Evolutionary conservation across 2,329 filamentous ascomycete genomes (phyloP).

Genomic region (Claviceps capensis): DNA sequence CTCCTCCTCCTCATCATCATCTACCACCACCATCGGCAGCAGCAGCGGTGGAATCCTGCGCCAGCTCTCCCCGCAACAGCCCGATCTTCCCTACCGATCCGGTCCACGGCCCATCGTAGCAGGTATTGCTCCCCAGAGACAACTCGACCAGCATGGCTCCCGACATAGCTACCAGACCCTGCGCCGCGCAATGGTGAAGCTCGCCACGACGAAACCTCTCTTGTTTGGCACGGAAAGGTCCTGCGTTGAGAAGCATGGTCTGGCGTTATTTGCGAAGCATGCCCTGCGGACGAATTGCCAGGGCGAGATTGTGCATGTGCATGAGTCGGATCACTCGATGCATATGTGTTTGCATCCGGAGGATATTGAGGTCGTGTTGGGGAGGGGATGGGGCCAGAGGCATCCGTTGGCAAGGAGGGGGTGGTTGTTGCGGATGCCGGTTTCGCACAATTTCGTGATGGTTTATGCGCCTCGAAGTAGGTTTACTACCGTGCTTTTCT

Average conservation of each 20-base stretch:
- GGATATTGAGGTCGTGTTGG: constrained; percentile 58
- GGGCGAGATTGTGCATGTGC: constrained; percentile 74
- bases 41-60: constrained; percentile 38
- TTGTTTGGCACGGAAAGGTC: constrained; percentile 50
- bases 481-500: constrained; percentile 5
- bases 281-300: constrained; percentile 58
- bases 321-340: constrained; percentile 61
- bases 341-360: constrained; percentile 70
- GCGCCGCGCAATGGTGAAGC: constrained; percentile 34
- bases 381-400: constrained; percentile 66
- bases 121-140: constrained; percentile 72
- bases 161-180: constrained; percentile 40
- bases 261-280: constrained; percentile 56
- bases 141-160: constrained; percentile 53
- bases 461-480: constrained; percentile 61
- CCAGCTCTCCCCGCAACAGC: background rate
- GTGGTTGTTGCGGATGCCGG: constrained; percentile 47
- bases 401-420: constrained; percentile 54
- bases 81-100: constrained; percentile 43
- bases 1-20: too few species aligned
- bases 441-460: constrained; percentile 66
- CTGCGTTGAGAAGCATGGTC: constrained; percentile 71
- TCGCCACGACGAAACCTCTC: constrained; percentile 32
- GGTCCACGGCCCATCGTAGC: constrained; percentile 53
- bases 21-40: background rate